A percentile compares a stretch with the other conserved stretches of the same genome.
phyloP scores from a whole-genome alignment of 2,329 filamentous ascomycete genomes.

The Aureobasidium uvarum region DNA sequence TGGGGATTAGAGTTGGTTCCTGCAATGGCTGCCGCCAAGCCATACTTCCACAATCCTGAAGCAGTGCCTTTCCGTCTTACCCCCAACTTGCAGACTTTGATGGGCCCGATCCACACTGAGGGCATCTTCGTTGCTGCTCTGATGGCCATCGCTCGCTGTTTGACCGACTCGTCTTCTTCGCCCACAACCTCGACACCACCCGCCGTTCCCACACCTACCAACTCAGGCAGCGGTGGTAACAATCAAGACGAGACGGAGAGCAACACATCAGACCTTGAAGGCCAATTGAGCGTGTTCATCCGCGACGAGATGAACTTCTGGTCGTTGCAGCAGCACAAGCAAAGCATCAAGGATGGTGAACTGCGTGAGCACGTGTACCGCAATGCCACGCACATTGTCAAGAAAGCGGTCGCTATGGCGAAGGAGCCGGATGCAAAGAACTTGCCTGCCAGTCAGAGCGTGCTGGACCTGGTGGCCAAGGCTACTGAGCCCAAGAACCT shows the following conservation, averaged over 20 bases:
- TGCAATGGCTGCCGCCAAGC: slow-evolving; percentile 77
- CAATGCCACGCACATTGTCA: slow-evolving; percentile 90
- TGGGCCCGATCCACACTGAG: slow-evolving; percentile 94
- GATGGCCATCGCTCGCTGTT: slow-evolving; percentile 92
- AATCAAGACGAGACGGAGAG: slow-evolving; percentile 19
- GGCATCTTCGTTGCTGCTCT: slow-evolving; percentile 93
- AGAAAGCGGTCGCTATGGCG: slow-evolving; percentile 81
- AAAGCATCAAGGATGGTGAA: slow-evolving; percentile 62
- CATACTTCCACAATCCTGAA: slow-evolving; percentile 92
- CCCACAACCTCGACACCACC: slow-evolving; percentile 27
- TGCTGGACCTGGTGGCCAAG: slow-evolving; percentile 89
- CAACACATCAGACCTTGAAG: slow-evolving; percentile 69
- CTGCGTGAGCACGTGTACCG: slow-evolving; percentile 75
- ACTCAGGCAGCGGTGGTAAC: slow-evolving; percentile 5
- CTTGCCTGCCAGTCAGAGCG: slow-evolving; percentile 92
- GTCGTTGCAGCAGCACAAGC: slow-evolving; percentile 77
- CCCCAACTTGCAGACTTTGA: slow-evolving; percentile 90
- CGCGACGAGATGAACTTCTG: slow-evolving; percentile 98
- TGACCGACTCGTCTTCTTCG: slow-evolving; percentile 63
- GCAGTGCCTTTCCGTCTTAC: slow-evolving; percentile 96
- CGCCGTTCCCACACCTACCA: slow-evolving; percentile 28
- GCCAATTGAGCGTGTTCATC: slow-evolving; percentile 91
- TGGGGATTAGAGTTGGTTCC: slow-evolving; percentile 96
- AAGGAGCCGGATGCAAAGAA: slow-evolving; percentile 62
- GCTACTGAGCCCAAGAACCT: slow-evolving; percentile 90